phyloP scores from a whole-genome alignment of 768 basidiomycete genomes.

The Candolleomyces eurysporus region DNA sequence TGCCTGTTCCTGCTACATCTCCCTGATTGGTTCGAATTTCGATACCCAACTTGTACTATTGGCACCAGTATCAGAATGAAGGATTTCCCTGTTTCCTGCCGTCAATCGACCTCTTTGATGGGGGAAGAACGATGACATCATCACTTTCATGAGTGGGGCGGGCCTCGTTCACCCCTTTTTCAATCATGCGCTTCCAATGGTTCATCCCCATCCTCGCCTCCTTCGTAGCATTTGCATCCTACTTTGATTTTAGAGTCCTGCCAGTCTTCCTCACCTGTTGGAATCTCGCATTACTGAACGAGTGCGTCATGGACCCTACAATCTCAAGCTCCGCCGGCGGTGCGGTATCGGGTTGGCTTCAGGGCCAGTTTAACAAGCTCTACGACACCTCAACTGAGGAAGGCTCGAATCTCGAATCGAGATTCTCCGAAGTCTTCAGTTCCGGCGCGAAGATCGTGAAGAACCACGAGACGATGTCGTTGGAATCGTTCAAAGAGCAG shows the following conservation, averaged over 20 bases:
- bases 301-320: neutral
- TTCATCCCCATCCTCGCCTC: neutral
- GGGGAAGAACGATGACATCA: neutral
- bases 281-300: neutral
- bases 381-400: neutral
- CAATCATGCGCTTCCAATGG: neutral
- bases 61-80: neutral
- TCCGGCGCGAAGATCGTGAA: neutral
- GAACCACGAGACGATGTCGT: conserved; percentile 25
- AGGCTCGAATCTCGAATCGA: neutral
- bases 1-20: neutral
- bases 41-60: neutral
- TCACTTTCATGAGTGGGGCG: neutral
- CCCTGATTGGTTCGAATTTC: neutral
- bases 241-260: neutral
- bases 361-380: neutral
- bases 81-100: neutral
- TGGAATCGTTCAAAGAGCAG: conserved; percentile 26
- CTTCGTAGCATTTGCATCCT: neutral
- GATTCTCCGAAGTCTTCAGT: neutral
- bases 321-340: neutral
- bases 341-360: neutral
- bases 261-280: neutral
- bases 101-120: too few relatives aligned
- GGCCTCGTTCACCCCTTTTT: neutral